Evolutionary conservation across 192 early-diverging fungal species (phyloP), one percentile per base, ranked within the genome.

Genomic region (Chytriomyces sp.): DNA sequence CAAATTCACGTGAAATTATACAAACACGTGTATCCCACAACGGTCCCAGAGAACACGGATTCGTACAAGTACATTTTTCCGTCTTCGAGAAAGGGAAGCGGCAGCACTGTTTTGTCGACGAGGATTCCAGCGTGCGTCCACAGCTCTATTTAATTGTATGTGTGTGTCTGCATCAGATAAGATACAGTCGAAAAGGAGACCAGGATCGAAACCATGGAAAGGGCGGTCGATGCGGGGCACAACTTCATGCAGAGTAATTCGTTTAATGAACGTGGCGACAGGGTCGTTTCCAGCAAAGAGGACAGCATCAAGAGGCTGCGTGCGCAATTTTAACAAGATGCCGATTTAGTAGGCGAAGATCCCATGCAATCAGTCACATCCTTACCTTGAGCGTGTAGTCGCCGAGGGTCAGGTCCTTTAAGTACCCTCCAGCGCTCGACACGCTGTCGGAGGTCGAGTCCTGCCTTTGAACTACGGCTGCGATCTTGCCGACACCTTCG

Each of bases 31-130:
- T 77, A 77, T 28, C 78, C 78, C 11, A 71, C 61, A 8, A 82
- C 75, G 20, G 61, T 47, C 43, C 81, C 78, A 20, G 59, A 61
- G 35, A 81, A 77, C 0, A 81, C 65, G 6, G 78, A 80, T 67
- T 82, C 78, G 63, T 78, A 82, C 11, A 81, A 18, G 35, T 81
- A 81, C 44, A 81, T 28, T 35, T 72, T 80, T 0, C 77, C 80
- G 1, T 70, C 77, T 44, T 75, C 71, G 50, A 81, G 65, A 61
- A 72, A 82, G 11, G 50, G 57, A 5, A 82, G 61, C 6, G 80
- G 80, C 35, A 82, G 48, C 5, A 82, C 78, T 61, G 45, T 47
- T 23, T 80, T 75, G 62, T 75, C 71, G n/a, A 82, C 78, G 49
- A 82, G 45, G 60, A 82, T 71, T 5, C 78, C 80, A 8, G 60